phyloP scores from a whole-genome alignment of 148 eudicot species.

The Chenopodium suecicum region DNA sequence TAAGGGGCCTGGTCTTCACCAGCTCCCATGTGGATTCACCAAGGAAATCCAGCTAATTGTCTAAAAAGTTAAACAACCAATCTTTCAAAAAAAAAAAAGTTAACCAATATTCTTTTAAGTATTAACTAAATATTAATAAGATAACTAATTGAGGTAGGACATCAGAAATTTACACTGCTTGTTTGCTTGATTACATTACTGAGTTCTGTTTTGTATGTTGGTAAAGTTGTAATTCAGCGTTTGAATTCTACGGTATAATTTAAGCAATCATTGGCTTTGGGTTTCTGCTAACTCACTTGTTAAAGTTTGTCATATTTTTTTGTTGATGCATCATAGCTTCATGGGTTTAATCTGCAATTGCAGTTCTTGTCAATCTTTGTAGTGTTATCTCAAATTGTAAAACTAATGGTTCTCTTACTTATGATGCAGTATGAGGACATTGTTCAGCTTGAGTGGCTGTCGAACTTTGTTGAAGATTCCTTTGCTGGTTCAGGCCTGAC shows the following conservation, averaged over 20 bases:
- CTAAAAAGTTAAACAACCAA: too few species aligned
- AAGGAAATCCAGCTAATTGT: too few species aligned
- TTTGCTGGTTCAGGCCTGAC: constrained; percentile 70
- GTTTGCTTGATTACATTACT: not conserved
- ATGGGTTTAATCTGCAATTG: too few species aligned
- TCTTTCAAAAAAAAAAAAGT: too few species aligned
- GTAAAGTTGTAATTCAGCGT: not conserved
- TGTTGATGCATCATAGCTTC: too few species aligned
- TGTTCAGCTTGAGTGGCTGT: constrained; percentile 87
- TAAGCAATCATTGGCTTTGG: too few species aligned
- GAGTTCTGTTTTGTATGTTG: not conserved
- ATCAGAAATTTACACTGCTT: not conserved
- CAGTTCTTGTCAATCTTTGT: not conserved
- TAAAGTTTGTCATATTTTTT: too few species aligned
- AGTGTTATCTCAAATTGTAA: not conserved
- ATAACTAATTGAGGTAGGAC: not conserved
- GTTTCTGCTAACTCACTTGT: too few species aligned
- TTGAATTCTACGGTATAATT: not conserved
- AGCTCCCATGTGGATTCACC: too few species aligned
- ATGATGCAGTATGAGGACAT: constrained; percentile 79
- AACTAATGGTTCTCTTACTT: not conserved
- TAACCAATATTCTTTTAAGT: too few species aligned
- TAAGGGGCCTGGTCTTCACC: too few species aligned
- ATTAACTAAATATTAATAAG: too few species aligned
- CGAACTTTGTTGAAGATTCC: constrained; percentile 86